Conservation (phyloP, 2,329 filamentous ascomycete genomes). For the Colletotrichum simmondsii region DNA sequence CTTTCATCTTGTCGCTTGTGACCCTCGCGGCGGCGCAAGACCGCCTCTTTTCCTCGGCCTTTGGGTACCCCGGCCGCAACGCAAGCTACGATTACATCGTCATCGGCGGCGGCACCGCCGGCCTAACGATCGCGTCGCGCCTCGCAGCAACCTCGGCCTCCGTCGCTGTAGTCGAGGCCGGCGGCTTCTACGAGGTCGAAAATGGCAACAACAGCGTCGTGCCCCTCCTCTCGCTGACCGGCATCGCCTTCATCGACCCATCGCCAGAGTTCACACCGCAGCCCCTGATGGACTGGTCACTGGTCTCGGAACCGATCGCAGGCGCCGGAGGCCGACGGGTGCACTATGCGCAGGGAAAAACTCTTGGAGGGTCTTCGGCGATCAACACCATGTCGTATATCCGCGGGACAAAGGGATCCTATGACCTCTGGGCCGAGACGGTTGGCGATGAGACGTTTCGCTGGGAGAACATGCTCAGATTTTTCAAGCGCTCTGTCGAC, state of each 20-base stretch:
- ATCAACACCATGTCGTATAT: conserved; percentile 44
- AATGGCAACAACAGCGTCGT: conserved; percentile 42
- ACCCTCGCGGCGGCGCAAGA: conserved; percentile 5
- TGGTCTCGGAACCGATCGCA: conserved; percentile 39
- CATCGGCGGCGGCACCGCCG: conserved; percentile 52
- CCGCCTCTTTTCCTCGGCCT: conserved; percentile 27
- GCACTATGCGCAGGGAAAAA: conserved; percentile 50
- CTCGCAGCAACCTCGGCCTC: conserved; percentile 43
- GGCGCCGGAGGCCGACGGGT: conserved; percentile 42
- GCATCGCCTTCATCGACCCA: conserved; percentile 33
- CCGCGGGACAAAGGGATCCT: conserved; percentile 37
- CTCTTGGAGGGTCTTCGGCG: conserved; percentile 44
- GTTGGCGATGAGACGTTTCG: conserved; percentile 44
- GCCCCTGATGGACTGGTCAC: conserved; percentile 44
- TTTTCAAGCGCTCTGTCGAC: conserved; percentile 43
- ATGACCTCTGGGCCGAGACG: conserved; percentile 44
- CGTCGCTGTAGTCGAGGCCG: conserved; percentile 53
- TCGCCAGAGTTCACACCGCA: conserved; percentile 34
- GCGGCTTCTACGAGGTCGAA: conserved; percentile 44
- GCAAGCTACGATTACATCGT: conserved; percentile 38
- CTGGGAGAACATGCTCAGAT: conserved; percentile 44
- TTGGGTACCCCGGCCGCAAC: conserved; percentile 34
- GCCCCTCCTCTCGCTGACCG: conserved; percentile 35
- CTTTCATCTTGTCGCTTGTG: background rate
- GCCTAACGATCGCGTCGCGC: conserved; percentile 46